These are phyloP conservation scores for Orbilia oligospora DNA, from an alignment of 2,329 filamentous ascomycete genomes.

Conservation along the genomic window DNA sequence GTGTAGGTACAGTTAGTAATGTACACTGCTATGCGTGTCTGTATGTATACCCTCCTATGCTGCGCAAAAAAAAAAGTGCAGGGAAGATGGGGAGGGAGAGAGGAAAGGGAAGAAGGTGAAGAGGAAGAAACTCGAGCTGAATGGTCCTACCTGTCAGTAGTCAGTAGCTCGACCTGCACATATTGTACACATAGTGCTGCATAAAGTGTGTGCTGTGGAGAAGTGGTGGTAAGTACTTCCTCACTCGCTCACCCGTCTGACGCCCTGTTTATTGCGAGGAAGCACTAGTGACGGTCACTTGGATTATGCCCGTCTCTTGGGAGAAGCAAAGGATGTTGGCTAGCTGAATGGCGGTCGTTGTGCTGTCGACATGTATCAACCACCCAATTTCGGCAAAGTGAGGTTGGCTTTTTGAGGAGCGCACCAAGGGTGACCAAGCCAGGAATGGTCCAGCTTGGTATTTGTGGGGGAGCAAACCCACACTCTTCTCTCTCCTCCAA, in stretches of 20 bases:
- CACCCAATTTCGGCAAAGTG: slow-evolving; percentile 61
- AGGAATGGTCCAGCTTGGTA: slow-evolving; percentile 61
- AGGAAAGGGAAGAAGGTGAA: slow-evolving; percentile 23
- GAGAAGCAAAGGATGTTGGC: slow-evolving; percentile 43
- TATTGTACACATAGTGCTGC: slow-evolving; percentile 61
- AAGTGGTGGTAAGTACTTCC: slow-evolving; percentile 38
- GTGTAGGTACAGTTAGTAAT: slow-evolving; percentile 6
- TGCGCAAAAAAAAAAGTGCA: slow-evolving; percentile 52
- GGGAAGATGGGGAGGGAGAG: slow-evolving; percentile 50
- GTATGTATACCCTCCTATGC: slow-evolving; percentile 18
- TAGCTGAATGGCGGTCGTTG: slow-evolving; percentile 55
- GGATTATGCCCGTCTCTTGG: slow-evolving; percentile 49
- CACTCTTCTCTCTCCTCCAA: slow-evolving; percentile 25
- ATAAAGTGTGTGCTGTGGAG: slow-evolving; percentile 59
- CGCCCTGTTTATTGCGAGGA: slow-evolving; percentile 38
- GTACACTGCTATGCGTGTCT: slow-evolving; percentile 3
- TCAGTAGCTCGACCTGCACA: slow-evolving; percentile 58
- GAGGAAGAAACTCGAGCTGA: slow-evolving; percentile 56
- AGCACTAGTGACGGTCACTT: slow-evolving; percentile 41
- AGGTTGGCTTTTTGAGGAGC: slow-evolving; percentile 61
- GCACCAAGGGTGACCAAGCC: slow-evolving; percentile 61
- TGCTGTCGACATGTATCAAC: slow-evolving; percentile 61
- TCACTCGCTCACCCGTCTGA: slow-evolving; percentile 55
- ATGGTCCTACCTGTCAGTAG: slow-evolving; percentile 59
- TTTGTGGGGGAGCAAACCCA: slow-evolving; percentile 60